Base-by-base conservation (phyloP, 2,329 filamentous ascomycete species). In the Coniochaeta hoffmannii region DNA sequence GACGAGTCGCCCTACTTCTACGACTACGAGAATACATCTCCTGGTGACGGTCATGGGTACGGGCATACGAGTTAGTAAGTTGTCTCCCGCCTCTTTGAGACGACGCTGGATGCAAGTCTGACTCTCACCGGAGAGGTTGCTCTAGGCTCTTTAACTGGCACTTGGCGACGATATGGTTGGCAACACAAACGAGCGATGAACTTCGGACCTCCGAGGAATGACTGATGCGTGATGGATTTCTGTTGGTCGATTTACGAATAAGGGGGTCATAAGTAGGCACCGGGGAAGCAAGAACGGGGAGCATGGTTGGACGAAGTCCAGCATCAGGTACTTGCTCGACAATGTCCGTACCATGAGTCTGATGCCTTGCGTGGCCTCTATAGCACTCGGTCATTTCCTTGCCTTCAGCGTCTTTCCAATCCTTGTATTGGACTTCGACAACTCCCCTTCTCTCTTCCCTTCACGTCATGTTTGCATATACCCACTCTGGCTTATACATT, bases 1-100 rank as follows among this genome's bases (percentile, higher is more conserved):
- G 68, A 71, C 3, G 59, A 58, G 17, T 57, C 60, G 17, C 58
- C 55, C 3, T 61, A 59, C 44, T 61, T 56, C 15, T 59, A 57
- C 35, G 58, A 61, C 49, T 59, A 62, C 28, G 38, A 46, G 36
- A 46, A 46, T 24, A 53, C 38, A 2, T 28, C 38, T 22, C 53
- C 41, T 17, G 51, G 51, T 6, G 34, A 28, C 17, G 34, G 17
- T 2, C 26, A 44, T 1, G 41, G 41, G 24, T 46, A 10, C 26
- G 41, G 41, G 11, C 11, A 5, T 15, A 28, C 41, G 22, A 28
- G 41, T 22, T 46, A 28, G 41, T 28, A n/a, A 15, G 36, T 11
- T 22, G 36, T 7, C 12, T 19, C 17, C 17, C 4, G 24, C 11
- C 12, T 10, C 22, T 22, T 46, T 22, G 22, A 15, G 24, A 4